phyloP scores from a whole-genome alignment of 345 rosid genomes.

The Cochlearia excelsa region DNA sequence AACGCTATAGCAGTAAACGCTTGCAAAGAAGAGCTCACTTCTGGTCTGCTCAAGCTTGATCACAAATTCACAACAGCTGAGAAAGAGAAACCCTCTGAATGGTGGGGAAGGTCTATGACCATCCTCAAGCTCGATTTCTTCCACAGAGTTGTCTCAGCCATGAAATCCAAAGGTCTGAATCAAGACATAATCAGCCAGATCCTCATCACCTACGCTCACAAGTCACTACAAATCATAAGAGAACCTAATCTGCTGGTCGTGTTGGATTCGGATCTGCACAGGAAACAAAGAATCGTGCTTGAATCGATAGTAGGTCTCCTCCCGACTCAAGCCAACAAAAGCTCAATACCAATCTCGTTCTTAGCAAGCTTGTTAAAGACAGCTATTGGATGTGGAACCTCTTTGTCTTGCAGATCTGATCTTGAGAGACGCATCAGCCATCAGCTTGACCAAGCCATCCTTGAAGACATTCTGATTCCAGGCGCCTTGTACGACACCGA shows the following conservation, averaged over 20 bases:
- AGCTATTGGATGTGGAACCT: conserved; percentile 59
- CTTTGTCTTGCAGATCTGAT: conserved; percentile 78
- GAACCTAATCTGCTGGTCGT: conserved; percentile 58
- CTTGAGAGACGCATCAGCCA: conserved; percentile 84
- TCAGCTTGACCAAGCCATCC: conserved; percentile 95
- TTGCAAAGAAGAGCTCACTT: conserved; percentile 94
- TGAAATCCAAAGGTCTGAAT: conserved; percentile 83
- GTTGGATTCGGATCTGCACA: conserved; percentile 61
- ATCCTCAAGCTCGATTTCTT: conserved; percentile 76
- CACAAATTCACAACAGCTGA: conserved; percentile 51
- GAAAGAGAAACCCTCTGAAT: conserved; percentile 71
- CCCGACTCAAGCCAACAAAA: conserved; percentile 85
- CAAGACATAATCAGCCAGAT: conserved; percentile 95
- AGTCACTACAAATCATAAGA: conserved; percentile 61
- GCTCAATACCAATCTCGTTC: conserved; percentile 86
- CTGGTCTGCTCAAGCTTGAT: conserved; percentile 85
- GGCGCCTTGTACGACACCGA: conserved; percentile 72
- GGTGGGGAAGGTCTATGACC: conserved; percentile 92
- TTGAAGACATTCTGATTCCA: conserved; percentile 88
- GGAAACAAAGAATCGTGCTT: conserved; percentile 68
- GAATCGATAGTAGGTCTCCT: conserved; percentile 74
- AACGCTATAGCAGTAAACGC: conserved; percentile 75
- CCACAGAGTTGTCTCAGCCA: conserved; percentile 73
- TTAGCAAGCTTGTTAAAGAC: conserved; percentile 82
- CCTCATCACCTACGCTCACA: conserved; percentile 71